These are phyloP conservation scores for Baeospora myosura DNA, from an alignment of 1,284 basidiomycete species.

Conservation along the genomic window DNA sequence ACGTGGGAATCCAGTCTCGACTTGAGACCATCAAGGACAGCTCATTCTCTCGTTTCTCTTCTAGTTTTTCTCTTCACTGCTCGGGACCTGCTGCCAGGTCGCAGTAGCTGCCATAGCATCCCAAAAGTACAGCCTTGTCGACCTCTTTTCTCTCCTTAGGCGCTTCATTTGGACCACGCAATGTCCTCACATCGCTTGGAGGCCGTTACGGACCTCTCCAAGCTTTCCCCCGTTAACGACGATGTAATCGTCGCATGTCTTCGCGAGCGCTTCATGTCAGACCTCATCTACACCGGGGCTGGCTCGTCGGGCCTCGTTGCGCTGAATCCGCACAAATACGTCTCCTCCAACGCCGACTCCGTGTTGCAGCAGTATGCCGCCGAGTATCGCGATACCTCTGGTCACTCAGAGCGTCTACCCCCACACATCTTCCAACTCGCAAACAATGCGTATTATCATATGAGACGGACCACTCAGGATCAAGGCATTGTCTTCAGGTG, in stretches of 20 bases:
- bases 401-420: slow-evolving; percentile 44
- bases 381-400: slow-evolving; percentile 60
- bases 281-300: slow-evolving; percentile 75
- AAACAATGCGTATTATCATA: slow-evolving; percentile 92
- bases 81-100: slow-evolving; percentile 1
- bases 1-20: no score
- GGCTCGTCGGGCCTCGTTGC: slow-evolving; percentile 71
- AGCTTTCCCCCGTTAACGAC: slow-evolving; percentile 58
- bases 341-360: slow-evolving; percentile 74
- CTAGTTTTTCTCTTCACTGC: background rate
- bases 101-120: background rate
- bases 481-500: slow-evolving; percentile 84
- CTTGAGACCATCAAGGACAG: no score
- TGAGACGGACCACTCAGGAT: slow-evolving; percentile 90
- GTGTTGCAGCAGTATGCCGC: slow-evolving; percentile 78
- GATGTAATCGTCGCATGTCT: slow-evolving; percentile 77
- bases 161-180: slow-evolving; percentile 9
- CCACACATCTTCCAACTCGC: slow-evolving; percentile 88
- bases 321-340: slow-evolving; percentile 85
- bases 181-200: slow-evolving; percentile 55
- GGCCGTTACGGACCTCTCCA: slow-evolving; percentile 57
- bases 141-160: slow-evolving; percentile 21
- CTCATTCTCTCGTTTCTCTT: background rate
- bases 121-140: background rate
- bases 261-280: slow-evolving; percentile 79